phyloP scores from a whole-genome alignment of 176 grass and related monocot species.

The Carex myosuroides region DNA sequence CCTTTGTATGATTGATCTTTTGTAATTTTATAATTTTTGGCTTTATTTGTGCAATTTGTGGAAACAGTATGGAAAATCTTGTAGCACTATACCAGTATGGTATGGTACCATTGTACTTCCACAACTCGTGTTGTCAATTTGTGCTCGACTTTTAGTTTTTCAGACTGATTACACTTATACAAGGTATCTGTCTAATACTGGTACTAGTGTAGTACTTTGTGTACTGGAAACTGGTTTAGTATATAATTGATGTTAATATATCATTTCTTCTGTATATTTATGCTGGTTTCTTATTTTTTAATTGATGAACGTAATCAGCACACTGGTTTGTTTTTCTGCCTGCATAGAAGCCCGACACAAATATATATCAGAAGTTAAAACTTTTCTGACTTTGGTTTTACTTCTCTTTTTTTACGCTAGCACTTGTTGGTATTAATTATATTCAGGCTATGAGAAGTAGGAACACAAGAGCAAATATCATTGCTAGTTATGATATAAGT shows the following conservation, averaged over 20 bases:
- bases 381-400: constrained; percentile 15
- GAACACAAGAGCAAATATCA: constrained; percentile 43
- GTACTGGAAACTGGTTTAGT: background rate
- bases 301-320: no score
- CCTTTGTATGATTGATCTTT: no score
- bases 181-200: constrained; percentile 43
- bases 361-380: background rate
- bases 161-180: background rate
- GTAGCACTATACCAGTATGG: no score
- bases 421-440: constrained; percentile 16
- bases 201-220: background rate
- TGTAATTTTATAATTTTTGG: no score
- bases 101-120: no score
- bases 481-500: constrained; percentile 30
- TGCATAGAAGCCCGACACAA: background rate
- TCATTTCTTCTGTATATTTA: constrained; percentile 8
- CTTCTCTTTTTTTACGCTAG: background rate
- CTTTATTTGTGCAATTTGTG: no score
- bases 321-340: background rate
- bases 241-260: background rate
- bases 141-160: no score
- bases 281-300: background rate
- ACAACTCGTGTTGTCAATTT: no score
- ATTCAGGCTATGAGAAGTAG: constrained; percentile 40
- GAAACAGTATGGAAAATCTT: no score